Evolutionary conservation across 192 early-diverging fungal genomes (phyloP), one percentile per base, ranked within the genome.

Genomic region (Mortierella hygrophila): DNA sequence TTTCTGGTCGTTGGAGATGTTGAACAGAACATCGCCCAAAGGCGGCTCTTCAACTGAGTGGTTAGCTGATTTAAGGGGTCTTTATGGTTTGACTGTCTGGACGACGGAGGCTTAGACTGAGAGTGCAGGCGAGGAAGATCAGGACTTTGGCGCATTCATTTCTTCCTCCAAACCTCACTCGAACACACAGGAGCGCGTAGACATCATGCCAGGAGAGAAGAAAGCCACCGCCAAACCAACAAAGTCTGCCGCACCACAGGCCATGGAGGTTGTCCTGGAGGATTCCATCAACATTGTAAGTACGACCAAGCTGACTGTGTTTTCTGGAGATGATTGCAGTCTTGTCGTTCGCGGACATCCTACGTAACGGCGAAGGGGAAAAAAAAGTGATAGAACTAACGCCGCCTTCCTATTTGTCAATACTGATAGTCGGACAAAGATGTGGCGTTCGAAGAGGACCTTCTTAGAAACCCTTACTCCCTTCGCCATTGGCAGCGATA

Each of bases 401-500:
- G 16, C 23, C 7, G 23, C 40, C 10, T 23, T 69, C 32, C 37
- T 69, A 13, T 69, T 29, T 1, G 1, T 29, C 6, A 18, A 29
- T 9, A 68, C 40, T 40, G 49, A 41, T 87, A 93, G 92, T 81
- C 86, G 35, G 92, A 92, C 81, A 85, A 91, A 76, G 93, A 94
- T 77, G 72, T 92, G 57, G 89, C 92, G 6, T 95, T 94, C 70
- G 95, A 96, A 80, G 92, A 94, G 63, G 95, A 95, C 73, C 83
- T 96, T 21, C 82, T 89, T 37, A 90, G 93, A 10, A 90, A 92
- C 72, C 94, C 94, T 41, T 93, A 93, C 85, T 92, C 90, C 32
- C 86, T 99, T 35, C 93, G 94, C 70, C 89, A 89, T 47, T 99
- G 99, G 99, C 88, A 96, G 55, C 94, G 95, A 44, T 99, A 99